Evolutionary conservation across 176 grass and related monocot species (phyloP), one percentile per base, ranked within the genome.

Genomic region (Poa annua): DNA sequence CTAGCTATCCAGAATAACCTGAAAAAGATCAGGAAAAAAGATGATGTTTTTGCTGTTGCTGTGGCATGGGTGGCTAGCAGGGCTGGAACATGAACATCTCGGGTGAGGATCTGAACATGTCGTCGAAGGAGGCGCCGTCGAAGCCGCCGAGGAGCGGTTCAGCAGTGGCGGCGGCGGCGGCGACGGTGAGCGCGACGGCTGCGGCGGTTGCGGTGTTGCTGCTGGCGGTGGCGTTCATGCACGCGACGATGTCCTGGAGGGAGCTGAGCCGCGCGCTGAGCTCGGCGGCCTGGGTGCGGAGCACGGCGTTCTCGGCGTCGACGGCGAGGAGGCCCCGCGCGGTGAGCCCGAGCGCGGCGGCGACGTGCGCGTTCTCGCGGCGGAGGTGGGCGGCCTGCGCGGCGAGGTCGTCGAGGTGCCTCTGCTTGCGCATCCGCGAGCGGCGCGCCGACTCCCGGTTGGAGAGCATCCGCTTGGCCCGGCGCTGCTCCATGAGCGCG

Each of bases 371-470:
- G 78, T 96, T 99, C 89, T 99, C 91, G 64, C 85, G 79, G 83
- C 86, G 86, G 20, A 99, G 85, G 49, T 90, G 91, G 4, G 87
- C 76, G 7, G 80, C 81, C 87, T 99, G 93, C 32, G 93, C 86
- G 9, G 45, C 84, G 50, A 99, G 88, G 44, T 96, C 93, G 72
- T 96, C 93, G 52, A 99, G 78, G 78, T 96, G 97, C 51, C 92
- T 89, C 88, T 99, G 97, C 82, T 99, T 99, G 19, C 97, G 88
- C 91, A 92, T 88, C 80, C 97, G 77, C 52, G 97, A 99, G 76
- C 93, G 87, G 12, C 93, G 87, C 24, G 93, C 97, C 0, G 97
- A 99, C 75, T 99, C 97, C 15, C 93, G 88, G 85, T 99, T 99
- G 8, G 97, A 99, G 12, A 90, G 83, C 97, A 94, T 99, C 66